Evolutionary conservation across 2,329 filamentous ascomycete species (phyloP).

Genomic region (Fusarium penzigii): DNA sequence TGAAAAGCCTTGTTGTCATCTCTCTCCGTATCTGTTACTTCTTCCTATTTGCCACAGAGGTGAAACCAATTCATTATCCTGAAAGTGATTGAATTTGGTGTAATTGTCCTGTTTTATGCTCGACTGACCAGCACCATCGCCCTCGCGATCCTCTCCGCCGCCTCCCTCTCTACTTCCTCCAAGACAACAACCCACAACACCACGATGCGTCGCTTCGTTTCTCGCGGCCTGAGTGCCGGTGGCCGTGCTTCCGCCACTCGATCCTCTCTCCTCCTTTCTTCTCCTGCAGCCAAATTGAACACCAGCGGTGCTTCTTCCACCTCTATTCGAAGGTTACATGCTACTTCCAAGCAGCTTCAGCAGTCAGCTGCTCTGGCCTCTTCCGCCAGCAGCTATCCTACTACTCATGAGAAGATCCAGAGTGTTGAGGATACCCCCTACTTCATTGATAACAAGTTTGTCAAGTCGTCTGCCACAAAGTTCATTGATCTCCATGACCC

Average conservation of each 20-base stretch:
- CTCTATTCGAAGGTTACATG: conserved; percentile 56
- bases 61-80: neutral
- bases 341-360: conserved; percentile 56
- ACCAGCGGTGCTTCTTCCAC: conserved; percentile 36
- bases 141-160: neutral
- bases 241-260: conserved; percentile 32
- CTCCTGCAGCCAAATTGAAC: conserved; percentile 36
- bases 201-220: conserved; percentile 50
- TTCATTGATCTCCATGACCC: conserved; percentile 83
- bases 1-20: neutral
- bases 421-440: conserved; percentile 72
- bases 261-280: conserved; percentile 31
- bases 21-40: neutral
- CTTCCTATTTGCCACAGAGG: neutral
- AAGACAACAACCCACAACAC: conserved; percentile 1
- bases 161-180: neutral
- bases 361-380: conserved; percentile 54
- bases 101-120: too few relatives aligned
- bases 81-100: too few relatives aligned
- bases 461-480: conserved; percentile 65
- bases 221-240: conserved; percentile 40
- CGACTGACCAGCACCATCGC: too few relatives aligned
- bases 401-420: conserved; percentile 69
- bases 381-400: conserved; percentile 64
- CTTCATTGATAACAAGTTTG: conserved; percentile 81